Base-by-base conservation (phyloP, 352 stramenopile genomes). In the Phytophthora melonis region DNA sequence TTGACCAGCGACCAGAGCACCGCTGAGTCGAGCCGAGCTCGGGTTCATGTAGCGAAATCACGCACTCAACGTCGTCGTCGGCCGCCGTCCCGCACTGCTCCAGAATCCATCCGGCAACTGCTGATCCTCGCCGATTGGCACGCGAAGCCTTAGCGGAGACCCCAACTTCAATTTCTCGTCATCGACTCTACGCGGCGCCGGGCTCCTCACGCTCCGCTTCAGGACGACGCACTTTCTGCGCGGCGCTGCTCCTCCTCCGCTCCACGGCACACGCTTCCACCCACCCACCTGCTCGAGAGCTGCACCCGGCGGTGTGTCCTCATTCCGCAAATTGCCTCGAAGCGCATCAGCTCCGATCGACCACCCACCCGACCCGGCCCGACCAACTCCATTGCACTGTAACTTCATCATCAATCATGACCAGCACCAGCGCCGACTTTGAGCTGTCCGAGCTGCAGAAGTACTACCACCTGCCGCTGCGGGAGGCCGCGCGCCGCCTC, bases 401-500 rank as follows among this genome's bases (percentile, higher is more conserved):
- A 50, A 50, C 43, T 27, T 3, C 23, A 50, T 50, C 11, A 9
- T 34, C 27, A 32, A 32, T 32, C 36, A 80, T 80, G 74, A 79
- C 76, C 61, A 83, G 79, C 77, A 83, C 79, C 49, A 86, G 83
- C 65, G 86, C 87, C 32, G 84, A 94, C 79, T 94, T 94, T 62
- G 84, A 93, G 62, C 82, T 94, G 65, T 78, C 82, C 34, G 82
- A 96, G 72, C 86, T 96, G 23, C 88, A 93, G 60, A 84, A 94
- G 82, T 93, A 93, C 82, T 96, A 93, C 72, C 89, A 95, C 72
- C 66, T 95, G 78, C 89, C 88, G 39, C 81, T 96, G 25, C 86
- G 86, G 45, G 86, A 96, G 77, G 89, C 88, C 34, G 89, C 89
- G 7, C 79, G 78, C 45, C 83, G 84, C 25, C 86, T 96, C 23